Evolutionary conservation across 176 grass and related monocot genomes (phyloP), one percentile per base, ranked within the genome.

Genomic region (Musa schizocarpa): DNA sequence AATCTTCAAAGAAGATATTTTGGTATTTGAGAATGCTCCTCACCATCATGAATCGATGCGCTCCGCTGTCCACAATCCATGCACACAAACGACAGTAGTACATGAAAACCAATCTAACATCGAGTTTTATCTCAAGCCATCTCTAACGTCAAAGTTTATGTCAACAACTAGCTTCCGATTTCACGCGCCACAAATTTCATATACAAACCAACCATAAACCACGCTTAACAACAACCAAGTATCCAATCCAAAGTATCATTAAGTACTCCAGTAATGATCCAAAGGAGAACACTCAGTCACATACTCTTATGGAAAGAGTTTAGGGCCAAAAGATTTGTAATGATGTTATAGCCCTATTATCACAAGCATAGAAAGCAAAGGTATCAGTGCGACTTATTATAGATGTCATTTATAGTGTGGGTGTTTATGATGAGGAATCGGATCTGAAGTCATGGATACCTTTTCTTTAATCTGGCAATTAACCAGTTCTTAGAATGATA

Each of bases 401-500:
- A 51, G 6, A 50, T 70, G 17, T 19, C 17, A 21, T 51, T 49
- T 11, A 52, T 51, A 5, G 11, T 20, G 2, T 20, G 43, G 4
- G 4, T n/a, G 17, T 70, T 70, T 9, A 4, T 20, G 50, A 13
- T 53, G 19, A 9, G 21, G 9, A 26, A 74, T 54, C 53, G 9
- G 25, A 19, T 27, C 56, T 14, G 11, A 27, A 74, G 22, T 74
- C 13, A 1, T 17, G 13, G 72, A 5, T 55, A 16, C 53, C 22
- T 51, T 70, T 17, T 43, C 34, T 43, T 50, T 51, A 16, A 51
- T 57, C 14, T 11, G 17, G 22, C 13, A 9, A 74, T 85, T 73
- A 93, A 63, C 81, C 84, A 69, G 90, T 98, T 92, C 90, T 86
- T 86, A 91, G 62, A 79, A 98, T 93, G 84, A 98, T 91, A 57